phyloP scores from a whole-genome alignment of 1,284 basidiomycete genomes.

The Inonotus obliquus region DNA sequence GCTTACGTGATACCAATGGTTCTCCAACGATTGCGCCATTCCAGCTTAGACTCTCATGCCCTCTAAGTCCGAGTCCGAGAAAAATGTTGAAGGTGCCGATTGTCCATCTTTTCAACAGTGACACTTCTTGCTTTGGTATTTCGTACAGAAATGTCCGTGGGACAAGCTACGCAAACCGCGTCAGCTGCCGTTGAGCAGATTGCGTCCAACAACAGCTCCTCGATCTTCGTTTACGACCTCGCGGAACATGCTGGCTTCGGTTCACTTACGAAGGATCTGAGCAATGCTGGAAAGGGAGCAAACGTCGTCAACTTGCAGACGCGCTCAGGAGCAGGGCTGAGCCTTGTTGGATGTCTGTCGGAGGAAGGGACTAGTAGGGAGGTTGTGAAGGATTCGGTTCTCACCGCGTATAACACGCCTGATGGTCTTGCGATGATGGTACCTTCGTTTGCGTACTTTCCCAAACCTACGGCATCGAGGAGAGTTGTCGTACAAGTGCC shows the following conservation, averaged over 20 bases:
- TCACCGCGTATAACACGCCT: conserved; percentile 77
- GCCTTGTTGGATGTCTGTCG: conserved; percentile 76
- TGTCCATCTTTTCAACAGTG: background rate
- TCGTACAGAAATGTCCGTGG: background rate
- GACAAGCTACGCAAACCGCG: conserved; percentile 34
- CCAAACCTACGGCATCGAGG: conserved; percentile 52
- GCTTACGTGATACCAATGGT: background rate
- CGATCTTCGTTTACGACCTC: conserved; percentile 76
- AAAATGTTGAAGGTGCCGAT: background rate
- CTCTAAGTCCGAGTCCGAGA: background rate
- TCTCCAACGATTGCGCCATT: background rate
- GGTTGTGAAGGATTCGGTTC: conserved; percentile 47
- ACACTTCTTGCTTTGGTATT: background rate
- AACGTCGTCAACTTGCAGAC: conserved; percentile 75
- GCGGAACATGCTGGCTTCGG: conserved; percentile 79
- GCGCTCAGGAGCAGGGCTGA: conserved; percentile 82
- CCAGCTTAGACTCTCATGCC: conserved; percentile 18
- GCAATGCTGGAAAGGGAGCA: conserved; percentile 37
- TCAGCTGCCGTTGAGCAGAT: conserved; percentile 65
- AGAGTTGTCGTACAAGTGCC: conserved; percentile 79
- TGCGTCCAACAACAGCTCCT: conserved; percentile 48
- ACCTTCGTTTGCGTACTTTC: conserved; percentile 62
- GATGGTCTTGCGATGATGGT: conserved; percentile 75
- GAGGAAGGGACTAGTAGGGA: conserved; percentile 71
- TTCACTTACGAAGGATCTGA: conserved; percentile 58